phyloP scores from a whole-genome alignment of 495 filamentous ascomycete species.

The Penicillium fimorum region DNA sequence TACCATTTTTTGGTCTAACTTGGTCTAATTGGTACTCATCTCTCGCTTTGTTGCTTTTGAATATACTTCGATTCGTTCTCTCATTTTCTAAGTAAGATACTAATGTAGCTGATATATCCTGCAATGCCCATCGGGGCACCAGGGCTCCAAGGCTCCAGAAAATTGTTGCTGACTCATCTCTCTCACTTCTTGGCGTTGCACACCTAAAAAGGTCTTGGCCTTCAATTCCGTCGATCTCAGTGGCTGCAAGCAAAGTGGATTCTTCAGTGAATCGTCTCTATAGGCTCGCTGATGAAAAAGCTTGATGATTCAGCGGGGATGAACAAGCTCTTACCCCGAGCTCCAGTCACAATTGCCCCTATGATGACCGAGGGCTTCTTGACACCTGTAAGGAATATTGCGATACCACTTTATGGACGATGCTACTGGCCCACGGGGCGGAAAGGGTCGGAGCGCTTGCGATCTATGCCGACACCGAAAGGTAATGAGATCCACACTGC shows the following conservation, averaged over 20 bases:
- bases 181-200: not conserved
- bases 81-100: not conserved
- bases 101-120: not conserved
- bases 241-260: not conserved
- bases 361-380: not conserved
- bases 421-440: slow-evolving; percentile 13
- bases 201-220: slow-evolving; percentile 1
- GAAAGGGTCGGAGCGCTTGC: slow-evolving; percentile 22
- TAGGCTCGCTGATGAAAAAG: slow-evolving; percentile 1
- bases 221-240: not conserved
- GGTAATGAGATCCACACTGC: slow-evolving; percentile 17
- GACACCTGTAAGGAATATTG: not conserved
- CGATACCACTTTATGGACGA: slow-evolving; percentile 8
- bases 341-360: not conserved
- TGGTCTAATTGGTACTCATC: not conserved
- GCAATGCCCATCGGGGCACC: not conserved
- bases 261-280: not conserved
- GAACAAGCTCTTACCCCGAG: not conserved
- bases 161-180: not conserved
- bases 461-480: slow-evolving; percentile 29
- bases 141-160: not conserved
- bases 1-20: not conserved
- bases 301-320: slow-evolving; percentile 12
- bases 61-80: not conserved
- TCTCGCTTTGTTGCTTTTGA: not conserved